These are phyloP conservation scores for Diddensiella santjacobensis DNA, from an alignment of 805 yeast species.

Conservation along the genomic window DNA sequence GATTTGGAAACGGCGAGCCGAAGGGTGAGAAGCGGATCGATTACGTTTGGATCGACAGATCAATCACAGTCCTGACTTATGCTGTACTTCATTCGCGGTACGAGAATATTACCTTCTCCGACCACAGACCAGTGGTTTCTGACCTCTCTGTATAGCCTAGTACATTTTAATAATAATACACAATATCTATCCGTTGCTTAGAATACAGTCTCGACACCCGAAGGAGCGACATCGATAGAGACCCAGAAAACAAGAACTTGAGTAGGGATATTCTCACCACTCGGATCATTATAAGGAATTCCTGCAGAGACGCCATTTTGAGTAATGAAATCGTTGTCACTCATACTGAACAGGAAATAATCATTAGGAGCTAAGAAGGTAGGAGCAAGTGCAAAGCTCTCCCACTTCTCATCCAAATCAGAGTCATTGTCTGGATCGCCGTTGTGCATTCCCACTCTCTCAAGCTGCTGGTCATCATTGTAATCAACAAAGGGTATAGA, in stretches of 20 bases:
- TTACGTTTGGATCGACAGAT: slow-evolving; percentile 42
- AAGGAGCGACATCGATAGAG: slow-evolving; percentile 2
- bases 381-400: slow-evolving; percentile 17
- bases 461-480: slow-evolving; percentile 11
- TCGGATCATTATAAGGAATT: slow-evolving; percentile 11
- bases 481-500: slow-evolving; percentile 15
- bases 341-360: slow-evolving; percentile 17
- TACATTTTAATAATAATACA: too few species aligned
- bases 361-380: slow-evolving; percentile 13
- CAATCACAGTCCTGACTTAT: slow-evolving; percentile 10
- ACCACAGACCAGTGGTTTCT: slow-evolving; percentile 21
- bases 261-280: slow-evolving; percentile 17
- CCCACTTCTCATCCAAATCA: slow-evolving; percentile 22
- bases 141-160: slow-evolving; percentile 3
- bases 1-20: slow-evolving; percentile 37
- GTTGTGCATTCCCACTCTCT: slow-evolving; percentile 17
- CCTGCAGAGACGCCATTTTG: slow-evolving; percentile 18
- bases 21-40: slow-evolving; percentile 34
- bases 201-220: background rate
- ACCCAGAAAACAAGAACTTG: slow-evolving; percentile 21
- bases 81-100: slow-evolving; percentile 19
- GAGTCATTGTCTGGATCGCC: slow-evolving; percentile 13
- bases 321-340: slow-evolving; percentile 21
- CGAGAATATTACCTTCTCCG: slow-evolving; percentile 13
- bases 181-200: background rate